phyloP scores from a whole-genome alignment of 2,329 filamentous ascomycete genomes.

The Teratosphaeria destructans region DNA sequence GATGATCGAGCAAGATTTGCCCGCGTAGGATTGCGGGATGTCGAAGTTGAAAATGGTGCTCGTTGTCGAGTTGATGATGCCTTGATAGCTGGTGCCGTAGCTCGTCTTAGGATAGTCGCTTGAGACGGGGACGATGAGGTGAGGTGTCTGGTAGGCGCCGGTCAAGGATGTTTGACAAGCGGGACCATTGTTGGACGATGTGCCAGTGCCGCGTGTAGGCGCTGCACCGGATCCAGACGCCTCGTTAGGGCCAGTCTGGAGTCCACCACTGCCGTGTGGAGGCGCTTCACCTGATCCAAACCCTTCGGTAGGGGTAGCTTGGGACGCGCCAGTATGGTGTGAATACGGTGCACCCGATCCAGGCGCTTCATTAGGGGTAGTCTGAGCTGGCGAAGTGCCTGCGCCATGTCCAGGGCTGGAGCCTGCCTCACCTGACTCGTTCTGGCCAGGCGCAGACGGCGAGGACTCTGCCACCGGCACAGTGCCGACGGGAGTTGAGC shows the following conservation, averaged over 20 bases:
- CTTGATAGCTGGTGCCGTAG: conserved; percentile 32
- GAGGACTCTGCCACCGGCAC: not conserved
- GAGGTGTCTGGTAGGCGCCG: conserved; percentile 27
- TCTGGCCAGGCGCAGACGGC: not conserved
- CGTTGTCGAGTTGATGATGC: conserved; percentile 28
- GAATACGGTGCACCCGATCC: no score
- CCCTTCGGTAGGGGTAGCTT: not conserved
- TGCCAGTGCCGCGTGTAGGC: not conserved
- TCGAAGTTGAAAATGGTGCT: conserved; percentile 39
- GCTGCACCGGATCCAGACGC: not conserved
- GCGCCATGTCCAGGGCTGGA: not conserved
- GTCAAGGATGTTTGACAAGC: conserved; percentile 21
- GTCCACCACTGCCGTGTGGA: not conserved
- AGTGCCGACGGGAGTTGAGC: not conserved
- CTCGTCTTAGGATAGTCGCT: conserved; percentile 27
- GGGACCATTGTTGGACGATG: conserved; percentile 1
- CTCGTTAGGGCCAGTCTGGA: not conserved
- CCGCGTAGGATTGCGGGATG: conserved; percentile 28
- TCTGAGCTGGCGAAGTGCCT: not conserved
- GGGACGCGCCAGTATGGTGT: no score
- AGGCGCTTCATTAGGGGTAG: not conserved
- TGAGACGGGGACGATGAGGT: conserved; percentile 29
- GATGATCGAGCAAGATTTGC: conserved; percentile 38
- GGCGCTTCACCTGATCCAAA: no score
- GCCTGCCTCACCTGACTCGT: not conserved